Base-by-base conservation (phyloP, 1,284 basidiomycete genomes). In the Trametes hirsuta region DNA sequence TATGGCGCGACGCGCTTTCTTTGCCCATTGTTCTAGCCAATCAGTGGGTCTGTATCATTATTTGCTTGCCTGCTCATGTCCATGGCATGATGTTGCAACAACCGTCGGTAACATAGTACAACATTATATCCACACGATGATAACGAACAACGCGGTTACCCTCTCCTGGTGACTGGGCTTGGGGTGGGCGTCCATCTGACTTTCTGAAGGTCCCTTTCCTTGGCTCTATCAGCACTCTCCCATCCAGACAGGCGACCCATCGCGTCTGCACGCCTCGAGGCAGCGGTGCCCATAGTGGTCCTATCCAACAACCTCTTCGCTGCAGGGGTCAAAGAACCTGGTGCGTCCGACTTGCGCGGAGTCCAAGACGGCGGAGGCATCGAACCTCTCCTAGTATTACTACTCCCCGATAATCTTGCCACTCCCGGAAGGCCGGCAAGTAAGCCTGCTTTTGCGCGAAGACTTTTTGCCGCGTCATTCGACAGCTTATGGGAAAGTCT, bases 141-240 rank as follows among this genome's bases (percentile, higher is more conserved):
- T 36, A 55, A 52, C 21, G 30, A n/a, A 24, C 53, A 48, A 45
- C 15, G 40, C 35, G 47, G 36, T 65, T 64, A 70, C 55, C 68
- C 69, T 72, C 73, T 71, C 65, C 74, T 70, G 6, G 74, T 71
- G 4, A 75, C 72, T 36, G 74, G 74, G 65, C 72, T 76, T 2
- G 91, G 91, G 52, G 90, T 93, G 4, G 92, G 92, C 47, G 92
- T 94, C 92, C 92, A 94, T 68, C 88, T 77, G 47, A 90, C 81
- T 44, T 78, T 79, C 62, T 82, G 84, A 48, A 90, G 69, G 67
- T 90, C 87, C 64, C 79, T 83, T 62, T 85, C 84, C 68, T 80
- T 82, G 41, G 72, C 71, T 62, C 76, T 75, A 44, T 72, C 59
- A 22, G 44, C 65, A 15, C 61, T 68, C 58, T 84, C 81, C 90